phyloP scores from a whole-genome alignment of 306 rosid genomes.

The Castanospermum australe region DNA sequence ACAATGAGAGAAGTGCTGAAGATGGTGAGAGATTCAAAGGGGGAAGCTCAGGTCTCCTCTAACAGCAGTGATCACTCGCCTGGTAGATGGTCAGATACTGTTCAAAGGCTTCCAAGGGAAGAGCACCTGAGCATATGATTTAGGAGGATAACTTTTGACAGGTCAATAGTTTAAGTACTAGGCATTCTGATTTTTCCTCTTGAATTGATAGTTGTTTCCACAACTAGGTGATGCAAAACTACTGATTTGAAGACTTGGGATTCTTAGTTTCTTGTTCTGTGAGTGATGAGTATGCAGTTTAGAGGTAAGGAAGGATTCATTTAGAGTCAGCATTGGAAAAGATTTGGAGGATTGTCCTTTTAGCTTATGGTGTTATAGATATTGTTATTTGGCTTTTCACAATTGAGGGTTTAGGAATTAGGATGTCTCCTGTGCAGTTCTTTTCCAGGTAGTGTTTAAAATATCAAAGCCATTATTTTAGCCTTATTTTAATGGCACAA shows the following conservation, averaged over 20 bases:
- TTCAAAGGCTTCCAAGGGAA: slow-evolving; percentile 93
- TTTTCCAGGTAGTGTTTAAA: no score
- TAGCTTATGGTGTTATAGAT: no score
- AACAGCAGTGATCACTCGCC: slow-evolving; percentile 97
- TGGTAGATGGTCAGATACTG: slow-evolving; percentile 98
- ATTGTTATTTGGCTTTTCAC: no score
- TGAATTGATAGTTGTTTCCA: slow-evolving; percentile 36
- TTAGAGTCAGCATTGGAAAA: slow-evolving; percentile 22
- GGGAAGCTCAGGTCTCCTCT: slow-evolving; percentile 82
- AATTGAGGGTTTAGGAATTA: no score
- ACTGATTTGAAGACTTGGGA: slow-evolving; percentile 36
- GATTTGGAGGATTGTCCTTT: slow-evolving; percentile 5
- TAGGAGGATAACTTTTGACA: slow-evolving; percentile 14
- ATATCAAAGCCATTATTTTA: no score
- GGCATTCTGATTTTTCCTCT: slow-evolving; percentile 30
- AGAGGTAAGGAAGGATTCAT: slow-evolving; percentile 36
- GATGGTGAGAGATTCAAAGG: slow-evolving; percentile 93
- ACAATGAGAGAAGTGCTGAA: slow-evolving; percentile 75
- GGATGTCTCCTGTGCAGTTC: no score
- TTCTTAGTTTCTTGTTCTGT: slow-evolving; percentile 34
- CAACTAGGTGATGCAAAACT: slow-evolving; percentile 22
- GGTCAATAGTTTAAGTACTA: background rate
- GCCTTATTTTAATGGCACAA: no score
- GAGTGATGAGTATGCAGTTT: slow-evolving; percentile 31
- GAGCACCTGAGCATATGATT: slow-evolving; percentile 77